A percentile compares a stretch with the other conserved stretches of the same genome.
Evolutionary conservation across 2,329 filamentous ascomycete species (phyloP).

Genomic region (Diaporthe citri): DNA sequence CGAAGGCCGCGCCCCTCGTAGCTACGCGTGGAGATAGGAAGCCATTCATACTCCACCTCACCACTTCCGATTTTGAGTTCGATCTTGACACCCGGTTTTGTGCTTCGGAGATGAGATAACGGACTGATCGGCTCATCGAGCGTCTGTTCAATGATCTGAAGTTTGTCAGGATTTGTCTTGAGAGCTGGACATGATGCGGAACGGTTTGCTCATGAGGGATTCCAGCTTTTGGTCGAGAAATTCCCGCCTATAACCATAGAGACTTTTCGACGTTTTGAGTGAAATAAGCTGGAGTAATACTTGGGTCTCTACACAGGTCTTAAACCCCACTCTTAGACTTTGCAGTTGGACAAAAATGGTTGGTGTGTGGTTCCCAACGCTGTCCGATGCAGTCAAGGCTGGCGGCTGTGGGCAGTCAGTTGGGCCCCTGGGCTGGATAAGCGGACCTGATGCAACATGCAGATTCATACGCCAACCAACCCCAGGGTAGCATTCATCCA

Average conservation of each 20-base stretch:
- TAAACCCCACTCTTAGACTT: too few species aligned
- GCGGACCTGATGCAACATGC: too few species aligned
- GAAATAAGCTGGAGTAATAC: background rate
- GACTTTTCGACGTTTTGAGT: too few species aligned
- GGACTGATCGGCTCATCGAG: background rate
- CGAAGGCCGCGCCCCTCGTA: background rate
- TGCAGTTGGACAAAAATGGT: too few species aligned
- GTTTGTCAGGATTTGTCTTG: background rate
- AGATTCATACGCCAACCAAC: too few species aligned
- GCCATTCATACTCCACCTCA: background rate
- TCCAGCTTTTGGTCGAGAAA: too few species aligned
- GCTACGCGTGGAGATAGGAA: background rate
- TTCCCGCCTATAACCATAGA: background rate
- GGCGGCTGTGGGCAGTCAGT: too few species aligned
- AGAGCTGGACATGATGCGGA: background rate
- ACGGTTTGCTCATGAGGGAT: too few species aligned
- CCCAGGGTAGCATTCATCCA: too few species aligned
- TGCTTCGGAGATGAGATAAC: background rate
- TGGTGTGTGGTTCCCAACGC: background rate
- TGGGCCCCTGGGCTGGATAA: too few species aligned
- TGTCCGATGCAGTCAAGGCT: too few species aligned
- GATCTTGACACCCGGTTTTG: background rate
- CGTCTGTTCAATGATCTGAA: background rate
- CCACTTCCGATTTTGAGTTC: slow-evolving; percentile 6
- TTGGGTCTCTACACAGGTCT: background rate